A percentile compares a stretch with the other conserved stretches of the same genome.
Evolutionary conservation across 768 basidiomycete genomes (phyloP).

Genomic region (Inosperma sp.): DNA sequence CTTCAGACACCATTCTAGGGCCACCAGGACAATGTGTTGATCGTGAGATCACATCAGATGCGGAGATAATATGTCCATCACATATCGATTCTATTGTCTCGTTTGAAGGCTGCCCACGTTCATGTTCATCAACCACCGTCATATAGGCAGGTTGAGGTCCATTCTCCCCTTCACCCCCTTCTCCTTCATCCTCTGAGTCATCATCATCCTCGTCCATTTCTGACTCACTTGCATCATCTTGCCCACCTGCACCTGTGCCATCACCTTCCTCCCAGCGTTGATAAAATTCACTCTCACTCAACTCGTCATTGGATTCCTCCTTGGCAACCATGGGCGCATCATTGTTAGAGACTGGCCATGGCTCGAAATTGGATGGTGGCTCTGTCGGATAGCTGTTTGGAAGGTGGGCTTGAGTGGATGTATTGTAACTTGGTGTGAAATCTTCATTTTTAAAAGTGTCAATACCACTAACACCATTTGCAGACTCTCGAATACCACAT

Average conservation of each 20-base stretch:
- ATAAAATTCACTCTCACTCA: no score
- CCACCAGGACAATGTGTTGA: neutral
- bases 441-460: neutral
- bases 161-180: neutral
- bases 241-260: no score
- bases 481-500: neutral
- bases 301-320: no score
- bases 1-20: no score
- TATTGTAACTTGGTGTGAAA: constrained; percentile 1
- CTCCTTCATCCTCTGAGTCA: neutral
- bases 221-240: no score
- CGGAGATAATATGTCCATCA: neutral
- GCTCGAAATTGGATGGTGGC: constrained; percentile 2
- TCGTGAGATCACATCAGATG: neutral
- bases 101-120: neutral
- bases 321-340: no score
- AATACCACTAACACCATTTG: neutral
- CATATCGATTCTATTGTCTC: neutral
- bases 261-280: no score
- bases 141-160: neutral
- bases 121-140: constrained; percentile 1
- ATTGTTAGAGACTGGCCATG: no score
- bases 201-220: neutral
- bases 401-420: neutral
- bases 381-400: neutral